A percentile compares a stretch with the other conserved stretches of the same genome.
These are phyloP conservation scores for Hyphopichia buzzinii DNA, from an alignment of 1,139 yeast genomes.

Conservation along the genomic window DNA sequence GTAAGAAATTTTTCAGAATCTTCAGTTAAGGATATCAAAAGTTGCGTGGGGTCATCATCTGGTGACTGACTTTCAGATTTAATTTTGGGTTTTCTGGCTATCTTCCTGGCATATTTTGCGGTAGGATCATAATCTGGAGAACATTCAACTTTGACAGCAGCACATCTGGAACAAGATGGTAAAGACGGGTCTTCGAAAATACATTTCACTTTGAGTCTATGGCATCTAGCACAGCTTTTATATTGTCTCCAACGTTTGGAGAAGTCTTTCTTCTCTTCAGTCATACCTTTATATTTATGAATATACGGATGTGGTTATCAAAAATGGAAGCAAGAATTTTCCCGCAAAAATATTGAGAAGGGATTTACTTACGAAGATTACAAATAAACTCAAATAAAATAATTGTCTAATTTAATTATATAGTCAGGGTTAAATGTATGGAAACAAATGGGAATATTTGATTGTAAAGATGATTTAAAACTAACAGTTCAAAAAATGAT, in stretches of 20 bases:
- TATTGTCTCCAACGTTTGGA: slow-evolving; percentile 39
- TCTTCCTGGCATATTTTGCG: slow-evolving; percentile 25
- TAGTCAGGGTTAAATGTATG: no score
- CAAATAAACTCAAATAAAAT: no score
- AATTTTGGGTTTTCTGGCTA: slow-evolving; percentile 11
- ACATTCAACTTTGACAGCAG: slow-evolving; percentile 42
- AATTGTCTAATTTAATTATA: no score
- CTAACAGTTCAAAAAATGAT: no score
- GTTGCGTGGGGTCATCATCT: slow-evolving; percentile 13
- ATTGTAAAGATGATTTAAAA: no score
- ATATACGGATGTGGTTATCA: no score
- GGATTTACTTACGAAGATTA: no score
- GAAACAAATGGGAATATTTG: no score
- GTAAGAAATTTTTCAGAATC: slow-evolving; percentile 4
- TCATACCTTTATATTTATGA: no score
- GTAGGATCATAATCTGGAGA: slow-evolving; percentile 51
- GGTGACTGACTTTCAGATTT: slow-evolving; percentile 10
- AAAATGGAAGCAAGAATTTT: no score
- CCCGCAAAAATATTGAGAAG: no score
- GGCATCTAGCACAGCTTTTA: slow-evolving; percentile 59
- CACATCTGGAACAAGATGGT: slow-evolving; percentile 47
- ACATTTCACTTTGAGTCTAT: slow-evolving; percentile 55
- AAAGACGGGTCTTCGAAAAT: slow-evolving; percentile 47
- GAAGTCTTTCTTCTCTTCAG: not conserved
- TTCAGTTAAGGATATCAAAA: slow-evolving; percentile 14